Percentiles rank a stretch among this genome's conserved stretches.
Conservation (phyloP, 257 asterid genomes). For the Fraxinus anomala region DNA sequence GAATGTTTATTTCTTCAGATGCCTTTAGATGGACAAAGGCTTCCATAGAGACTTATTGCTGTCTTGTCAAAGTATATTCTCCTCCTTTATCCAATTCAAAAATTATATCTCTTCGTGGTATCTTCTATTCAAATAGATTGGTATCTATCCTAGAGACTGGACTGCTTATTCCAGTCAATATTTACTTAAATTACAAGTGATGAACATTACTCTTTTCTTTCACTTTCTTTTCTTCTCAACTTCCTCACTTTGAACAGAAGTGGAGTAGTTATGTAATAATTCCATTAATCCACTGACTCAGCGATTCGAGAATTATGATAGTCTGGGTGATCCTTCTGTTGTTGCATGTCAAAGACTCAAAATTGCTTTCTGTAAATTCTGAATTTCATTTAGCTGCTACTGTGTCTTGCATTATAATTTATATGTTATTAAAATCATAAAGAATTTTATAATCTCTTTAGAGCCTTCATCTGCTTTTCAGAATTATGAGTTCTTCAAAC, state of each 20-base stretch:
- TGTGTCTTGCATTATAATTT: neutral
- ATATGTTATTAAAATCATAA: neutral
- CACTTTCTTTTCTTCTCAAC: neutral
- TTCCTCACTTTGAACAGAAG: conserved; percentile 4
- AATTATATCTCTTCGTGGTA: conserved; percentile 15
- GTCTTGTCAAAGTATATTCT: neutral
- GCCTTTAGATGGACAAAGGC: neutral
- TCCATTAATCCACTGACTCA: conserved; percentile 8
- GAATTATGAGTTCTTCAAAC: conserved; percentile 16
- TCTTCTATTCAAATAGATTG: conserved; percentile 10
- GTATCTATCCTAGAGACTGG: neutral
- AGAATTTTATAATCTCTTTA: neutral
- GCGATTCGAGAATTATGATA: conserved; percentile 5
- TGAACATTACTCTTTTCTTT: neutral
- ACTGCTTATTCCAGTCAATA: conserved; percentile 1
- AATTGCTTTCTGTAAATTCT: neutral
- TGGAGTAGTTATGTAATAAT: conserved; percentile 4
- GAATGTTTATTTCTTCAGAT: neutral
- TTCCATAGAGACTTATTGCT: conserved; percentile 4
- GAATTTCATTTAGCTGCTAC: conserved; percentile 1
- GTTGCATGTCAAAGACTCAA: conserved; percentile 1
- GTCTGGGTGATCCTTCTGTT: conserved; percentile 9
- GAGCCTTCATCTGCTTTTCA: conserved; percentile 17
- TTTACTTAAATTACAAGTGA: conserved; percentile 4
- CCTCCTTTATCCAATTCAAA: neutral